Evolutionary conservation across 345 rosid species (phyloP), one percentile per base, ranked within the genome.

Genomic region (Brassica rapa): DNA sequence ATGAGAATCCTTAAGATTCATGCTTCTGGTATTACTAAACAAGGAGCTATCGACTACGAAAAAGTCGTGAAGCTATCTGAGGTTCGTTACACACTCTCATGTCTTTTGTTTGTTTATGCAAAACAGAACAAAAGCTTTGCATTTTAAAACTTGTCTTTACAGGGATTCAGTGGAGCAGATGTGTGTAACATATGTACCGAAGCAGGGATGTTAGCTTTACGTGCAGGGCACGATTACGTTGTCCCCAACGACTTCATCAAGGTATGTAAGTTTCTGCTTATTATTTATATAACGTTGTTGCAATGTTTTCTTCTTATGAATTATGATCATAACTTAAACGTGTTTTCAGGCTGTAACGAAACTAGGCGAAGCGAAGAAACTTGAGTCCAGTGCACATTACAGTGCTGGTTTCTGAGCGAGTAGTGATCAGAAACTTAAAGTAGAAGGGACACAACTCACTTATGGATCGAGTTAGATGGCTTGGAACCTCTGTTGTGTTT

Each of bases 141-240:
- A 19, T 27, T 27, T 27, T 49, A 5, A 21, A 12, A 21, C 63
- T 59, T 19, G 15, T 29, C 4, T 43, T 60, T 73, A n/a, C n/a
- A 79, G 97, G 97, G 94, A 6, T 93, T 93, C 74, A 90, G 88
- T 79, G 97, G 97, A 15, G 98, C 96, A 57, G 97, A 89, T 84
- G 88, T 94, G 53, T 85, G 94, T 30, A 93, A 88, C 81, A 85
- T 90, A 68, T 93, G 98, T 84, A 90, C 97, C 0, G 98, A 93
- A 82, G 98, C 96, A 76, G 97, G 93, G 41, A 88, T 91, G 94
- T 85, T 84, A 4, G 98, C 96, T 72, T 79, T 91, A 61, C 62
- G 93, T 51, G 96, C 96, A 12, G 89, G 88, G 32, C 93, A 90
- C 24, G 97, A 90, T 81, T 91, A 90, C 43, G 90, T 89, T 35